Conservation (phyloP, 345 rosid species). For the Arabis alpina region DNA sequence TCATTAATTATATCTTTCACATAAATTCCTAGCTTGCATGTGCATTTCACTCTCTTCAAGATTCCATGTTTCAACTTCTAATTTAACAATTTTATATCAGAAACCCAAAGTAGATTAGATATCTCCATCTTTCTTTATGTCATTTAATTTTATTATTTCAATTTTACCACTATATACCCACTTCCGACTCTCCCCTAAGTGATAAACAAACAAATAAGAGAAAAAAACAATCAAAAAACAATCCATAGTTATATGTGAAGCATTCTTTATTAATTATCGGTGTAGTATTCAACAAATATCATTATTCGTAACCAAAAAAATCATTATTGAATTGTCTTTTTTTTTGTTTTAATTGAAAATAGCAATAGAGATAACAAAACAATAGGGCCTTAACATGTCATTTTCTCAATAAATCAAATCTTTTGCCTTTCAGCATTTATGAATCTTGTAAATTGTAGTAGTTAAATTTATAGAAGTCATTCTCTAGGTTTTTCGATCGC, state of each 20-base stretch:
- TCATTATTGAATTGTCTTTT: constrained; percentile 24
- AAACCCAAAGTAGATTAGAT: constrained; percentile 31
- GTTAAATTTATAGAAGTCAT: constrained; percentile 11
- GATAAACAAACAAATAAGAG: too few relatives aligned
- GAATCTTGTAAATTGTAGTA: constrained; percentile 9
- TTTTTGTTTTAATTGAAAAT: constrained; percentile 23
- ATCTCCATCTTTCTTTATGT: constrained; percentile 8
- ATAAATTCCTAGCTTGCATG: constrained; percentile 47
- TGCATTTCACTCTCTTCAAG: constrained; percentile 43
- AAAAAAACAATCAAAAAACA: too few relatives aligned
- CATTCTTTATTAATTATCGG: too few relatives aligned
- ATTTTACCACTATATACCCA: constrained; percentile 23
- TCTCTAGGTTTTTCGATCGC: background rate
- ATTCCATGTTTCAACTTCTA: constrained; percentile 36
- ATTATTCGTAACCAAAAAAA: background rate
- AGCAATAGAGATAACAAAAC: constrained; percentile 15
- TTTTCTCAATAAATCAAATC: constrained; percentile 3
- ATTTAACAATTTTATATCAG: constrained; percentile 13
- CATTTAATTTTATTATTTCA: constrained; percentile 11
- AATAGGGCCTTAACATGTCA: constrained; percentile 27
- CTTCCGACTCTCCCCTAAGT: background rate
- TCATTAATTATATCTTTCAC: constrained; percentile 28
- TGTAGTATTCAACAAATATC: too few relatives aligned
- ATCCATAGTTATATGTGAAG: too few relatives aligned
- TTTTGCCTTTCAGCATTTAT: constrained; percentile 12